Percentiles rank a stretch among this genome's conserved stretches.
Evolutionary conservation across 345 rosid genomes (phyloP).

Genomic region (Eucalyptus rudis): DNA sequence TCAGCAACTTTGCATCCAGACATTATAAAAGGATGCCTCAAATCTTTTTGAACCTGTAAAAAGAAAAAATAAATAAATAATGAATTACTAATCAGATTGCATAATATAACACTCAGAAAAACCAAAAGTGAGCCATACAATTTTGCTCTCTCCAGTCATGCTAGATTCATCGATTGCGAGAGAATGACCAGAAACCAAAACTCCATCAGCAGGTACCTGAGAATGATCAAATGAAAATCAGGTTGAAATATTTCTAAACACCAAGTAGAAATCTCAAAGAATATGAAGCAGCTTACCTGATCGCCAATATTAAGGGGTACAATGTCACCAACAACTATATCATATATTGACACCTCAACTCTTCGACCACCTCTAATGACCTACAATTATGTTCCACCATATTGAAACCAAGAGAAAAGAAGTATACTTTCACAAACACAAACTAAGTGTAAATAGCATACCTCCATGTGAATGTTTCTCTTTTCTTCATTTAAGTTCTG

Average conservation of each 20-base stretch:
- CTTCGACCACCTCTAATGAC: conserved; percentile 79
- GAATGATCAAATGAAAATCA: not conserved
- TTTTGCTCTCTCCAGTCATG: conserved; percentile 97
- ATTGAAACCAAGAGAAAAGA: not conserved
- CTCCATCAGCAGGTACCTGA: conserved; percentile 93
- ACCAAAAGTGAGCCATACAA: conserved; percentile 18
- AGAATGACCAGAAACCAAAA: conserved; percentile 67
- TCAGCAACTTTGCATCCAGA: conserved; percentile 28
- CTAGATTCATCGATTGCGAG: conserved; percentile 89
- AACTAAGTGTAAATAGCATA: not conserved
- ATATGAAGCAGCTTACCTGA: conserved; percentile 41
- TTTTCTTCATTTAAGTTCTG: conserved; percentile 92
- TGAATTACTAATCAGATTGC: not conserved
- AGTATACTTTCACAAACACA: not conserved
- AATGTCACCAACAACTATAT: conserved; percentile 93
- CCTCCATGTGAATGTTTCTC: conserved; percentile 92
- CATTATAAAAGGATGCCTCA: conserved; percentile 25
- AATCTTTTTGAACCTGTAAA: conserved; percentile 62
- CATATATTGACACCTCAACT: conserved; percentile 79
- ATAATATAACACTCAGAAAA: not conserved
- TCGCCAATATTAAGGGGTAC: conserved; percentile 94
- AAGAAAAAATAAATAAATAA: not conserved
- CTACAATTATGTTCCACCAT: conserved; percentile 11
- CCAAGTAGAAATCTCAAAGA: not conserved
- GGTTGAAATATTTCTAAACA: not conserved